A percentile compares a stretch with the other conserved stretches of the same genome.
These are phyloP conservation scores for Hyaloscypha bicolor DNA, from an alignment of 495 filamentous ascomycete genomes.

Conservation along the genomic window DNA sequence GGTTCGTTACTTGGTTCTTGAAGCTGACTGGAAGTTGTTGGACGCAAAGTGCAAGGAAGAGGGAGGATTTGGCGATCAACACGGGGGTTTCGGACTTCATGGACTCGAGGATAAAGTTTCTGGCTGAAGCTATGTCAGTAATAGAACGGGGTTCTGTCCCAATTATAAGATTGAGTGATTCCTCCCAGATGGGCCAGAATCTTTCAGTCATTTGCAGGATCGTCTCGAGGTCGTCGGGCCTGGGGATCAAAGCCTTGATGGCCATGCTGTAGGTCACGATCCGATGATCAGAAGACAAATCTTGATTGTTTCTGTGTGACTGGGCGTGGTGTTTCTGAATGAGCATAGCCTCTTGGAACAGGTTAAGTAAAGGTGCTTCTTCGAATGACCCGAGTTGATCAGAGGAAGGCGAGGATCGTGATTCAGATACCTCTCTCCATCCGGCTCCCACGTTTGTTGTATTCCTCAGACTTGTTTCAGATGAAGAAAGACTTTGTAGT, in stretches of 20 bases:
- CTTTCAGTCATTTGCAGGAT: constrained; percentile 37
- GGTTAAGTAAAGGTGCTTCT: constrained; percentile 43
- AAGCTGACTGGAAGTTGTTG: constrained; percentile 38
- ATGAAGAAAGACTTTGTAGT: neutral
- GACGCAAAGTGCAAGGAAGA: constrained; percentile 41
- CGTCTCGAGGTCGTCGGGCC: constrained; percentile 31
- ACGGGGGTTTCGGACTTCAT: constrained; percentile 29
- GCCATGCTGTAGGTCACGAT: constrained; percentile 20
- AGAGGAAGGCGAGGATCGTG: neutral
- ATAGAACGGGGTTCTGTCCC: neutral
- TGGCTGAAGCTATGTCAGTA: neutral
- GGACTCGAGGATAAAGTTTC: constrained; percentile 24
- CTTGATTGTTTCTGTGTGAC: constrained; percentile 28
- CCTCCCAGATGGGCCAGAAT: constrained; percentile 39
- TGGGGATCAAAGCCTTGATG: constrained; percentile 42
- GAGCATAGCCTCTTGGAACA: constrained; percentile 46
- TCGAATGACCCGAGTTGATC: constrained; percentile 33
- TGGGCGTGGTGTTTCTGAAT: constrained; percentile 17
- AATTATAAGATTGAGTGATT: constrained; percentile 35
- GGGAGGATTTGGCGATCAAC: constrained; percentile 41
- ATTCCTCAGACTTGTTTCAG: neutral
- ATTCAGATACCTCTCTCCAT: neutral
- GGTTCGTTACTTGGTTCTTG: constrained; percentile 22
- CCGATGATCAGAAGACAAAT: constrained; percentile 38
- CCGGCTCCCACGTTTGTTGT: neutral